phyloP scores from a whole-genome alignment of 2,329 filamentous ascomycete genomes.

The Clonostachys solani region DNA sequence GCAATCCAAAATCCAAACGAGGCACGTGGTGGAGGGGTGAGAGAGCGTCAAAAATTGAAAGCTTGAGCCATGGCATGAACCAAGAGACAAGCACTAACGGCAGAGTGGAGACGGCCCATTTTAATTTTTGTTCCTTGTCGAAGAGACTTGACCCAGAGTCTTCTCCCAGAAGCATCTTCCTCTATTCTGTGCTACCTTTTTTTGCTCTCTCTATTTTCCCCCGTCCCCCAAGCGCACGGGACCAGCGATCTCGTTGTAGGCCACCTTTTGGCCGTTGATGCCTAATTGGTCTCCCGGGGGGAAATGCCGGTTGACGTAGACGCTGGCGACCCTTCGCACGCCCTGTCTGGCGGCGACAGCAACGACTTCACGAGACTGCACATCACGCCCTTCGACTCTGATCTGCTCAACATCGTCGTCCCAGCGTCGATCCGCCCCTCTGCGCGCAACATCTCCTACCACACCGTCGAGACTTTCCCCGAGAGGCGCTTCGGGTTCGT shows the following conservation, averaged over 20 bases:
- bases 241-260: background rate
- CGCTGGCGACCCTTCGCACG: too few relatives aligned
- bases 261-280: background rate
- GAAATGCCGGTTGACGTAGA: too few relatives aligned
- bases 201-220: background rate
- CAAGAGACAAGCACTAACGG: too few relatives aligned
- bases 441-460: constrained; percentile 83
- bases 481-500: constrained; percentile 89
- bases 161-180: too few relatives aligned
- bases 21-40: too few relatives aligned
- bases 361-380: constrained; percentile 53
- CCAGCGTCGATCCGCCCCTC: constrained; percentile 60
- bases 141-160: too few relatives aligned
- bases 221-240: background rate
- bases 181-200: background rate
- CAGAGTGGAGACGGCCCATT: too few relatives aligned
- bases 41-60: too few relatives aligned
- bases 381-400: constrained; percentile 79
- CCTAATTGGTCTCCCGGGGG: too few relatives aligned
- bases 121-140: too few relatives aligned
- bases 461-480: constrained; percentile 80
- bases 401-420: constrained; percentile 69
- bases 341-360: background rate
- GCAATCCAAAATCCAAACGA: too few relatives aligned
- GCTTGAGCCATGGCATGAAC: too few relatives aligned